These are phyloP conservation scores for Dictyostelium intermedium DNA, from an alignment of 78 protist genomes.

Conservation along the genomic window DNA sequence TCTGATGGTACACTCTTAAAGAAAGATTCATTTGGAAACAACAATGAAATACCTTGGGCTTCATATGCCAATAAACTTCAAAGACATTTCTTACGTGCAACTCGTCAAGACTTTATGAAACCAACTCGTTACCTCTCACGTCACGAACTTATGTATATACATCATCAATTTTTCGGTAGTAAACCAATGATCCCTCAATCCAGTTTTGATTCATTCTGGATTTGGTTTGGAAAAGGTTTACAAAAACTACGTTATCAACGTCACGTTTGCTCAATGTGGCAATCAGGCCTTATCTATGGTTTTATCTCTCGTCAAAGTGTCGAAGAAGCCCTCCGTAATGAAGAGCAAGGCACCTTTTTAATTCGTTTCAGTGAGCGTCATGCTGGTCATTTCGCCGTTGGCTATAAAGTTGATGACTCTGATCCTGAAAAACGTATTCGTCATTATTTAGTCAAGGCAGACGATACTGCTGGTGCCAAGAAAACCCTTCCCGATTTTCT, in stretches of 20 bases:
- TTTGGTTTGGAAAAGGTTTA: conserved; percentile 84
- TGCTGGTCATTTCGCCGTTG: conserved; percentile 81
- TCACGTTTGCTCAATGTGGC: conserved; percentile 83
- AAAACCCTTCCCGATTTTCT: conserved; percentile 84
- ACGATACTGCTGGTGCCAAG: conserved; percentile 53
- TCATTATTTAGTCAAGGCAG: conserved; percentile 76
- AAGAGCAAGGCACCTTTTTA: conserved; percentile 80
- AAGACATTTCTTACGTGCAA: conserved; percentile 84
- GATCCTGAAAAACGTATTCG: conserved; percentile 70
- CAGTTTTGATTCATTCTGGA: conserved; percentile 81
- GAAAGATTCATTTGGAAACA: conserved; percentile 71
- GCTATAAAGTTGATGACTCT: conserved; percentile 56
- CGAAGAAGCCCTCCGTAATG: conserved; percentile 66
- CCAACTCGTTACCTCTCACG: conserved; percentile 81
- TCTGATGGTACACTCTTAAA: conserved; percentile 70
- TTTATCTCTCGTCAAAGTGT: conserved; percentile 71
- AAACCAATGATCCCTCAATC: conserved; percentile 46
- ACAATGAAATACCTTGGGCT: conserved; percentile 78
- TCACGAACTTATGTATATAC: conserved; percentile 73
- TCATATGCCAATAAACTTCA: conserved; percentile 78
- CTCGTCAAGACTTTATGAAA: conserved; percentile 75
- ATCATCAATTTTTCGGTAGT: conserved; percentile 75
- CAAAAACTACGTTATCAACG: conserved; percentile 82
- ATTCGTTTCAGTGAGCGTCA: conserved; percentile 81
- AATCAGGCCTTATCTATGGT: conserved; percentile 78